A percentile compares a stretch with the other conserved stretches of the same genome.
Evolutionary conservation across 2,329 filamentous ascomycete species (phyloP).

Genomic region (Nannizziopsis barbatae): DNA sequence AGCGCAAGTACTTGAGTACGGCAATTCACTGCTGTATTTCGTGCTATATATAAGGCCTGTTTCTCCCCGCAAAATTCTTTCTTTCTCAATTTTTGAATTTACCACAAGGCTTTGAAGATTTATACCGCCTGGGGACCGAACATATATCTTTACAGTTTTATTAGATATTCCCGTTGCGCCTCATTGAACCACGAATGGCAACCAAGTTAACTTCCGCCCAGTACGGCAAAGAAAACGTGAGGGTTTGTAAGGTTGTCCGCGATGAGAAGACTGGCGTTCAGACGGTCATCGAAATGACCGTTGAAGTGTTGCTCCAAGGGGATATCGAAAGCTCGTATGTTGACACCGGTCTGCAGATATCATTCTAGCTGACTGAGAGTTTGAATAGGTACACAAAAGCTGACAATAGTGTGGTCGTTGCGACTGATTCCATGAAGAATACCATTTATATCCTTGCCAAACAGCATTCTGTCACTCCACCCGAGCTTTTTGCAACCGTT

Average conservation of each 20-base stretch:
- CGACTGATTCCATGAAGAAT: constrained; percentile 97
- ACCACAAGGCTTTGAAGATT: too few relatives aligned
- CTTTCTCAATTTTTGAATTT: too few relatives aligned
- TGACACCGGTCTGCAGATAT: not conserved
- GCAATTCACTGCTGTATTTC: too few relatives aligned
- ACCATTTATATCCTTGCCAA: constrained; percentile 92
- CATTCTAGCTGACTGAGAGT: not conserved
- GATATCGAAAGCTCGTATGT: constrained; percentile 72
- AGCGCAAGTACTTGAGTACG: too few relatives aligned
- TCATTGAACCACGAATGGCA: constrained; percentile 9
- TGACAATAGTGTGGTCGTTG: constrained; percentile 90
- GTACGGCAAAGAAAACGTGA: constrained; percentile 80
- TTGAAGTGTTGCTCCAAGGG: constrained; percentile 84
- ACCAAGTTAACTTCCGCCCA: constrained; percentile 34
- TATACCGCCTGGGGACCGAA: too few relatives aligned
- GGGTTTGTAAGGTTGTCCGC: constrained; percentile 85
- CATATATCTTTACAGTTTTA: too few relatives aligned
- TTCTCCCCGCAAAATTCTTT: too few relatives aligned
- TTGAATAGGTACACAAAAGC: constrained; percentile 67
- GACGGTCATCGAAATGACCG: constrained; percentile 86
- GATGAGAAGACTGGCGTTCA: constrained; percentile 67
- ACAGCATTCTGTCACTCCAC: constrained; percentile 80
- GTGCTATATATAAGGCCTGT: too few relatives aligned
- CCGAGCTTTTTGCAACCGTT: constrained; percentile 79
- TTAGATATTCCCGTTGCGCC: not conserved